Conservation (phyloP, 148 eudicot species). For the Fallopia convolvulus region DNA sequence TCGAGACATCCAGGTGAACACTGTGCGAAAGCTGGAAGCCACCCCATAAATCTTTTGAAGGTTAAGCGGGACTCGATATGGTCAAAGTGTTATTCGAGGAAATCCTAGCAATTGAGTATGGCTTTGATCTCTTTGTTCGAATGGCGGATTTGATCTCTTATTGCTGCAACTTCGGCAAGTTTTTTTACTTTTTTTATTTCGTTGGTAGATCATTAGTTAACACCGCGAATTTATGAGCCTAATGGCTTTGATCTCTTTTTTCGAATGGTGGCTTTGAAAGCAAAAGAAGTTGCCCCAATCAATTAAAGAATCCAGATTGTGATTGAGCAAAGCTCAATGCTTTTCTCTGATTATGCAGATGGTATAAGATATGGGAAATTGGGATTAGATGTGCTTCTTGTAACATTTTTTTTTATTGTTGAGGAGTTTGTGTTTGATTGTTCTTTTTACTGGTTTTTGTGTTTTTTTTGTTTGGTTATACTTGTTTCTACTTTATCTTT, state of each 20-base stretch:
- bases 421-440: too few species aligned
- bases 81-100: slow-evolving; percentile 82
- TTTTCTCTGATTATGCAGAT: too few species aligned
- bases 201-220: neutral
- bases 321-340: too few species aligned
- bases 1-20: slow-evolving; percentile 44
- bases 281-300: too few species aligned
- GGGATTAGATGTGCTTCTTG: neutral
- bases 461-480: neutral
- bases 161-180: too few species aligned
- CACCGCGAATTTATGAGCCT: neutral
- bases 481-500: neutral
- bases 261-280: too few species aligned
- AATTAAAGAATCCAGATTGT: too few species aligned
- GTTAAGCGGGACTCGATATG: slow-evolving; percentile 93
- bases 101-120: slow-evolving; percentile 68
- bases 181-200: neutral
- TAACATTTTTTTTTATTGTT: neutral
- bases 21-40: slow-evolving; percentile 74
- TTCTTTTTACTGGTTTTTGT: neutral
- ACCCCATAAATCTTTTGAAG: slow-evolving; percentile 77
- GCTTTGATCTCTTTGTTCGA: neutral
- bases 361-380: neutral
- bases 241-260: too few species aligned
- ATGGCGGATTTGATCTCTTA: too few species aligned